A percentile compares a stretch with the other conserved stretches of the same genome.
Conservation (phyloP, 208 protist species). For the Leishmania braziliensis region DNA sequence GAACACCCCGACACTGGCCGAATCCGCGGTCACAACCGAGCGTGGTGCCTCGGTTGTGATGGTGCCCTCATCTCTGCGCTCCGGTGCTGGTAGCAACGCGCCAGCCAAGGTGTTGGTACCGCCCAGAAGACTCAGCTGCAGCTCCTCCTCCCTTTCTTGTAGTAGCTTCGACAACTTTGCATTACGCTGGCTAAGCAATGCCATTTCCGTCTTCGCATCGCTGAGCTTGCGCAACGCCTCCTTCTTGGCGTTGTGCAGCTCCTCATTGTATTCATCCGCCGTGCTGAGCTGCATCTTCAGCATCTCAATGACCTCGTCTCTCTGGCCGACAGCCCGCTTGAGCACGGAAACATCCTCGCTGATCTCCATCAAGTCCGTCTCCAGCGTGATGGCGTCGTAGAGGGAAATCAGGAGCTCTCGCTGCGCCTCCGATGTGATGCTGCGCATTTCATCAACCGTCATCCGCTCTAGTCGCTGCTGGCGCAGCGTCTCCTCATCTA, state of each 20-base stretch:
- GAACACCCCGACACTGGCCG: too few species aligned
- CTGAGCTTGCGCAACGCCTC: slow-evolving; percentile 49
- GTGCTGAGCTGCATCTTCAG: slow-evolving; percentile 40
- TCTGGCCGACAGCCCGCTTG: slow-evolving; percentile 32
- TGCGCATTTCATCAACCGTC: slow-evolving; percentile 34
- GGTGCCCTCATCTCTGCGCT: slow-evolving; percentile 15
- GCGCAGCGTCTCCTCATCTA: slow-evolving; percentile 3
- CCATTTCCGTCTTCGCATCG: slow-evolving; percentile 57
- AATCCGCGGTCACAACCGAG: neutral
- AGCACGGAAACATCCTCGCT: slow-evolving; percentile 37
- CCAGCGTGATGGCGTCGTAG: slow-evolving; percentile 31
- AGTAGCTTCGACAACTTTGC: slow-evolving; percentile 30
- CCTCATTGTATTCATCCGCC: slow-evolving; percentile 38
- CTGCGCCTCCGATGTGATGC: slow-evolving; percentile 27
- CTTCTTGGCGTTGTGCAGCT: slow-evolving; percentile 49
- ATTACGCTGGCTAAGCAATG: slow-evolving; percentile 44
- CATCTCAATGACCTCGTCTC: slow-evolving; percentile 42
- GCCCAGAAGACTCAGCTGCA: slow-evolving; percentile 8
- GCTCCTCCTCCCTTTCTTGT: slow-evolving; percentile 19
- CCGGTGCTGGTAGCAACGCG: neutral
- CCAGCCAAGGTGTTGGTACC: neutral
- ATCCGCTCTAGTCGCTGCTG: slow-evolving; percentile 10
- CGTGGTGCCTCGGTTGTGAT: neutral
- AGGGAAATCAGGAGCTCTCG: slow-evolving; percentile 24
- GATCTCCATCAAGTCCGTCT: slow-evolving; percentile 28